Base-by-base conservation (phyloP, 495 filamentous ascomycete genomes). In the Podospora fimiseda region DNA sequence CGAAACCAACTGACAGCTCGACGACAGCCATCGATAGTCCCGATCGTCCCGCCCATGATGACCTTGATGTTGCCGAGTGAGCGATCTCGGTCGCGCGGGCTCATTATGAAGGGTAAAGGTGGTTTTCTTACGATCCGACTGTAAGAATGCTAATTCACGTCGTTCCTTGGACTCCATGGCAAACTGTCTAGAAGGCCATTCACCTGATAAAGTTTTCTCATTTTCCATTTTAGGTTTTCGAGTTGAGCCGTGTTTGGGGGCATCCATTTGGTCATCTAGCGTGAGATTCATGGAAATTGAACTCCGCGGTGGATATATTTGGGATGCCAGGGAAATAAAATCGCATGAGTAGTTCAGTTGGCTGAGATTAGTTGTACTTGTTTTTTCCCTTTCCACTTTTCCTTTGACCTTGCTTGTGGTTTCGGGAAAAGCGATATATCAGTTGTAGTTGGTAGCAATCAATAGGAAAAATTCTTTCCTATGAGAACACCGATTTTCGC, bases 21-120 rank as follows among this genome's bases (percentile, higher is more conserved):
- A 6, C 24, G 37, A 13, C 49, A 75, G 75, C 81, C 64, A 72
- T 86, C 67, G 88, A 92, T 43, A 86, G 88, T 57, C 85, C 89
- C 11, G 65, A 66, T 44, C 80, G 86, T 52, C 86, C 90, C 48
- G 85, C 84, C 60, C 91, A 96, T 67, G 94, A 98, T 72, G 93
- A 98, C 67, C 80, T 98, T 62, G 93, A 98, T 70, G 91, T 91
- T 68, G 93, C 91, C 67, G 93, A 97, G 80, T 95, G 37, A 43
- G 33, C 20, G 39, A 27, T n/a, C 24, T 45, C 16, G 39, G 1
- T 36, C 22, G 6, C n/a, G 37, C 41, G 30, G 8, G 4, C 9
- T 40, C 36, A 23, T 43, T 11, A 14, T 6, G 11, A 9, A 30
- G n/a, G 21, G 9, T 39, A 16, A 36, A 27, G 20, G 23, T 38